These are phyloP conservation scores for Rhizopus sp. DNA, from an alignment of 371 early-diverging fungal species.

Conservation along the genomic window DNA sequence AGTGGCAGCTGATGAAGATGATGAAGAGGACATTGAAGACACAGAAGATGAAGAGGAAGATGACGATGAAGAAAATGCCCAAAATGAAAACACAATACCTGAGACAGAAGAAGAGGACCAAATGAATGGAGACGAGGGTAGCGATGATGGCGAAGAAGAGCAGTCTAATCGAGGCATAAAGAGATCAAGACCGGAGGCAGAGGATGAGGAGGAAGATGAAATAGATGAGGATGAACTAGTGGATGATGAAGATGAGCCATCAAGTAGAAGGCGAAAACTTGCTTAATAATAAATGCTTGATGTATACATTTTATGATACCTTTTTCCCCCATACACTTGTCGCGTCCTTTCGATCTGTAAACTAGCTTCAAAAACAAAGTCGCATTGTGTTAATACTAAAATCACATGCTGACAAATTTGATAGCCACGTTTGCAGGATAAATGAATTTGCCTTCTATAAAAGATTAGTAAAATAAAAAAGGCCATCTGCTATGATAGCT, in stretches of 20 bases:
- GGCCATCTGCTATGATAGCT: too few species aligned
- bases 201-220: constrained; percentile 20
- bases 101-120: constrained; percentile 7
- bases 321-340: not conserved
- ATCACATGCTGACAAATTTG: too few species aligned
- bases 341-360: not conserved
- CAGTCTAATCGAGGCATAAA: not conserved
- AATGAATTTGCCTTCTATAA: too few species aligned
- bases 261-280: constrained; percentile 1
- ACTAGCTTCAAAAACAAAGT: too few species aligned
- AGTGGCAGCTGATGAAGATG: not conserved
- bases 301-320: not conserved
- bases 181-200: not conserved
- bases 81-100: constrained; percentile 2
- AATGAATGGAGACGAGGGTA: constrained; percentile 4
- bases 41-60: constrained; percentile 13
- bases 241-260: constrained; percentile 3
- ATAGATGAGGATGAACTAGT: constrained; percentile 14
- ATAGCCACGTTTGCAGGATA: too few species aligned
- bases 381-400: too few species aligned
- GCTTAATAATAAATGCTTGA: constrained; percentile 5
- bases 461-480: too few species aligned
- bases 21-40: constrained; percentile 13
- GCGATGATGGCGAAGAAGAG: constrained; percentile 6
- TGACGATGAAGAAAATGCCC: constrained; percentile 10